phyloP scores from a whole-genome alignment of 805 yeast genomes.

The Nematodospora valgi region DNA sequence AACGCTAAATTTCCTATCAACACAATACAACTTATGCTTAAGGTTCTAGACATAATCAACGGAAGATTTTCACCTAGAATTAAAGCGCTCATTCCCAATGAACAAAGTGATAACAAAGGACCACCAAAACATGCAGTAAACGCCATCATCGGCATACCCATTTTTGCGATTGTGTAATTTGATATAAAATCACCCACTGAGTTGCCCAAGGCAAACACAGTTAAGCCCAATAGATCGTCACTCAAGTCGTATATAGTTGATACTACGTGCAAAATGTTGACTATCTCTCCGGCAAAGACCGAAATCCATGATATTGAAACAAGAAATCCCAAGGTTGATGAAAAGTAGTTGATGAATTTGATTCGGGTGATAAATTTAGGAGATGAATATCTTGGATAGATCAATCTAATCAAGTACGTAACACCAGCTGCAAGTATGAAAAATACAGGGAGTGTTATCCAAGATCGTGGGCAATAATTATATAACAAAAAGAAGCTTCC shows the following conservation, averaged over 20 bases:
- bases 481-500: conserved; percentile 7
- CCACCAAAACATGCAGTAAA: conserved; percentile 96
- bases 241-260: conserved; percentile 60
- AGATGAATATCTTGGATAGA: no score
- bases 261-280: conserved; percentile 57
- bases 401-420: no score
- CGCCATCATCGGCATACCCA: conserved; percentile 88
- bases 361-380: conserved; percentile 6
- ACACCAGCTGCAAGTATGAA: no score
- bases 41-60: conserved; percentile 18
- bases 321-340: conserved; percentile 58
- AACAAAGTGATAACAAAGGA: conserved; percentile 76
- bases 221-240: conserved; percentile 80
- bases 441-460: not conserved
- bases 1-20: conserved; percentile 20
- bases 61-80: conserved; percentile 13
- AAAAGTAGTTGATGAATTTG: conserved; percentile 16
- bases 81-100: conserved; percentile 75
- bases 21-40: conserved; percentile 18
- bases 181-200: conserved; percentile 88
- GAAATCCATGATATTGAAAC: conserved; percentile 69
- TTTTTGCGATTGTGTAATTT: conserved; percentile 70
- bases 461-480: not conserved
- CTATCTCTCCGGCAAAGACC: conserved; percentile 64
- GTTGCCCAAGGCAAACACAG: conserved; percentile 89